phyloP scores from a whole-genome alignment of 2,329 filamentous ascomycete genomes.

The Amesomyces nigricolor region DNA sequence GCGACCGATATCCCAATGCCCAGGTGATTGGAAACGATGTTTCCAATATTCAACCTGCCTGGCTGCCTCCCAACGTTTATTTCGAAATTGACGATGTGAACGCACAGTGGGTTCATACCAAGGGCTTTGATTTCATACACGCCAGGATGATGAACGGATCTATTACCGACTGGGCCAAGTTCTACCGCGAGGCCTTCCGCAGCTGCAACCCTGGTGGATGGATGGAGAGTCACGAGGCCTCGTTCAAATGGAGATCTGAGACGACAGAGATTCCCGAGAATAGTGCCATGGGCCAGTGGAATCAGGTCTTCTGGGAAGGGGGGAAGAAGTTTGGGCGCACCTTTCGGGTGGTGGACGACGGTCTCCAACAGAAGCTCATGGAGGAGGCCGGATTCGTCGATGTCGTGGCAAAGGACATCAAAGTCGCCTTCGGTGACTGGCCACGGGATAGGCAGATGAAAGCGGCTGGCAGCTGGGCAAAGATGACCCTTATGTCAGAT shows the following conservation, averaged over 20 bases:
- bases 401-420: conserved; percentile 8
- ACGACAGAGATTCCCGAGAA: conserved; percentile 38
- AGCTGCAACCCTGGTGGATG: conserved; percentile 23
- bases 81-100: conserved; percentile 36
- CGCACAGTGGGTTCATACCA: conserved; percentile 23
- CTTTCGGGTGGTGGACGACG: conserved; percentile 14
- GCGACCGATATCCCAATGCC: conserved; percentile 27
- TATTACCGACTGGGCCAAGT: conserved; percentile 29
- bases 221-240: conserved; percentile 19
- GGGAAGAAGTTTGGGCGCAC: conserved; percentile 14
- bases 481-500: conserved; percentile 10
- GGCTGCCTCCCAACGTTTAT: conserved; percentile 32
- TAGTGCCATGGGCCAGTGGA: conserved; percentile 19
- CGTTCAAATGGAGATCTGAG: conserved; percentile 34
- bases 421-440: conserved; percentile 12
- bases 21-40: conserved; percentile 29
- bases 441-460: conserved; percentile 9
- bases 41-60: conserved; percentile 30
- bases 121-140: conserved; percentile 29
- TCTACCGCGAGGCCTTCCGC: conserved; percentile 22
- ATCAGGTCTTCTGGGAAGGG: conserved; percentile 14
- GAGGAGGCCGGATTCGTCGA: conserved; percentile 19
- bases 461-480: conserved; percentile 6
- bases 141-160: conserved; percentile 31
- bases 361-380: conserved; percentile 13